Conservation (phyloP, 2,329 filamentous ascomycete species). For the Seiridium cupressi region DNA sequence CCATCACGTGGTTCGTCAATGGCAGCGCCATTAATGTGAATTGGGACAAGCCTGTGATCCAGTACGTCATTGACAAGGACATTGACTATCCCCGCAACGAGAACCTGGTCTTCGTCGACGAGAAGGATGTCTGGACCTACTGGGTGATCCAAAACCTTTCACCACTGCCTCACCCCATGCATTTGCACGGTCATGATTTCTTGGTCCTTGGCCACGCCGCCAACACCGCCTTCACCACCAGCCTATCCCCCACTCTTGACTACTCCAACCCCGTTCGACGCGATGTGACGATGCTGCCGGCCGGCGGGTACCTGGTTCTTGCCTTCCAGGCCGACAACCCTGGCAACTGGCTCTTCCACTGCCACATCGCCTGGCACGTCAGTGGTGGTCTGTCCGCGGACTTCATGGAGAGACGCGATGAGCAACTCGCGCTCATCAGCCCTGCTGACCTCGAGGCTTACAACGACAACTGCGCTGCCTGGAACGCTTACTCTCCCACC, state of each 20-base stretch:
- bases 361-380: conserved; percentile 50
- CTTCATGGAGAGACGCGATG: conserved; percentile 37
- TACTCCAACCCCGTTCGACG: conserved; percentile 40
- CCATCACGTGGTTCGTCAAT: conserved; percentile 13
- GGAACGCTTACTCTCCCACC: neutral
- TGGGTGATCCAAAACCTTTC: conserved; percentile 19
- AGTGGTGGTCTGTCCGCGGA: conserved; percentile 46
- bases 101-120: conserved; percentile 15
- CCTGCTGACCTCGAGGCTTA: neutral
- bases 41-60: conserved; percentile 27
- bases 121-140: conserved; percentile 17
- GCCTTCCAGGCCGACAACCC: conserved; percentile 49
- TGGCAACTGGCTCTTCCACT: conserved; percentile 44
- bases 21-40: conserved; percentile 17
- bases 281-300: conserved; percentile 42
- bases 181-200: conserved; percentile 31
- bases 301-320: conserved; percentile 41
- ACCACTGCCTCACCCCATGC: conserved; percentile 21
- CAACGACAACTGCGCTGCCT: conserved; percentile 8
- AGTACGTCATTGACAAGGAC: conserved; percentile 20
- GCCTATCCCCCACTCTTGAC: conserved; percentile 21
- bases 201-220: conserved; percentile 20
- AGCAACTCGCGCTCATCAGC: conserved; percentile 9
- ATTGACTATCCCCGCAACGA: conserved; percentile 12
- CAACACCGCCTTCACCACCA: neutral